These are phyloP conservation scores for Colletotrichum salicis DNA, from an alignment of 2,329 filamentous ascomycete genomes.

Conservation along the genomic window DNA sequence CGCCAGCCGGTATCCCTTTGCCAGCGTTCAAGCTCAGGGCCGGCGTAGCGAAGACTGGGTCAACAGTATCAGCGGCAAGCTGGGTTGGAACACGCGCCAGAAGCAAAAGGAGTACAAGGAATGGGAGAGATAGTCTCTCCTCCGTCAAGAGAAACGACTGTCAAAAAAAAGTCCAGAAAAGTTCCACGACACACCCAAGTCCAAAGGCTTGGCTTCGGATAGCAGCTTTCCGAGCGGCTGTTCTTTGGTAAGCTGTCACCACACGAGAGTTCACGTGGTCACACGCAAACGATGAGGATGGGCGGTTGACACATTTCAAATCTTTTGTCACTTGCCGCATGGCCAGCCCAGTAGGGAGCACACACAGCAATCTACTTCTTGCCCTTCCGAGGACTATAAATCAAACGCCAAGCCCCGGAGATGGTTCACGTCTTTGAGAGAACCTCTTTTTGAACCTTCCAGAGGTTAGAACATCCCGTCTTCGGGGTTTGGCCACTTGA, in stretches of 20 bases:
- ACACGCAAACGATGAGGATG: neutral
- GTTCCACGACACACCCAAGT: neutral
- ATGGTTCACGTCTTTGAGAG: neutral
- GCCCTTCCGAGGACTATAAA: neutral
- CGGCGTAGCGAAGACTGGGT: slow-evolving; percentile 82
- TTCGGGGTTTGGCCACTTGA: neutral
- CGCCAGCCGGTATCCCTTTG: slow-evolving; percentile 83
- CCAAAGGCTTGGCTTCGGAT: slow-evolving; percentile 3
- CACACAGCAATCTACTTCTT: neutral
- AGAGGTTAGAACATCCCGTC: neutral
- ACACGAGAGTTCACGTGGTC: neutral
- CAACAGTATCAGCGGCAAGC: slow-evolving; percentile 80
- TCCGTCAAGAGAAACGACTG: neutral
- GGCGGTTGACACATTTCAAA: slow-evolving; percentile 18
- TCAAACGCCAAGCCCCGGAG: slow-evolving; percentile 9
- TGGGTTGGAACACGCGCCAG: slow-evolving; percentile 85
- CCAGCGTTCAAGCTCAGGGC: slow-evolving; percentile 77
- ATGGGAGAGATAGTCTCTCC: slow-evolving; percentile 51
- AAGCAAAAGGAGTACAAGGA: slow-evolving; percentile 73
- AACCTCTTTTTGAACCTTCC: neutral
- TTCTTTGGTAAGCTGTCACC: neutral
- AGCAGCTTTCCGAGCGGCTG: slow-evolving; percentile 6
- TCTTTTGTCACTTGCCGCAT: slow-evolving; percentile 3
- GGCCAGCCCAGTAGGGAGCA: neutral
- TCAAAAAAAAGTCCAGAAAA: neutral